phyloP scores from a whole-genome alignment of 495 filamentous ascomycete species.

The Penicillium subrubescens region DNA sequence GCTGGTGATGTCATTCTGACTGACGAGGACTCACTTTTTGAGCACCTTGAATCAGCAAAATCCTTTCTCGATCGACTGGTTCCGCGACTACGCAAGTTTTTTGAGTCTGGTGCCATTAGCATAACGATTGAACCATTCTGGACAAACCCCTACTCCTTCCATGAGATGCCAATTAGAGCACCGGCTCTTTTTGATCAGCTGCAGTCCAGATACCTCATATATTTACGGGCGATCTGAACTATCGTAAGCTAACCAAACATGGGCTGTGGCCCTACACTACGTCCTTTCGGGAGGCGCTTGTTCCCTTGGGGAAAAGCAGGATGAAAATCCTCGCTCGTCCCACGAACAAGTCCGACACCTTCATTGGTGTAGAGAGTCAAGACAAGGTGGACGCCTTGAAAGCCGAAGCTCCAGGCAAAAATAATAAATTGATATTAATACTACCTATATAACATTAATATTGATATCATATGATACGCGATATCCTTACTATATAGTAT shows the following conservation, averaged over 20 bases:
- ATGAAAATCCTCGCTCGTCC: constrained; percentile 73
- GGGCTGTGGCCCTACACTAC: constrained; percentile 78
- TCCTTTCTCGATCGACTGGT: constrained; percentile 69
- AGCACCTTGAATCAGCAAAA: constrained; percentile 62
- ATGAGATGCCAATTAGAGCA: constrained; percentile 65
- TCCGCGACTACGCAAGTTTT: constrained; percentile 62
- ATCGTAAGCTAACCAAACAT: constrained; percentile 79
- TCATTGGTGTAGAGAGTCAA: constrained; percentile 74
- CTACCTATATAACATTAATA: no score
- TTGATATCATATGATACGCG: no score
- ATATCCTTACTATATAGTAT: no score
- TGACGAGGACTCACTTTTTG: constrained; percentile 72
- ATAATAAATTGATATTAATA: no score
- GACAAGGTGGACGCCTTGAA: constrained; percentile 67
- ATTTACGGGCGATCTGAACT: constrained; percentile 89
- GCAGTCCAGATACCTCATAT: constrained; percentile 73
- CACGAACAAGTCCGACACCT: constrained; percentile 86
- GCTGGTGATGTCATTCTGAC: constrained; percentile 79
- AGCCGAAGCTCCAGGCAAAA: constrained; percentile 51
- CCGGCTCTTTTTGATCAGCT: constrained; percentile 65
- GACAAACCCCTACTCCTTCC: constrained; percentile 75
- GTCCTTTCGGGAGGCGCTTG: constrained; percentile 72
- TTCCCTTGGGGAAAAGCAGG: constrained; percentile 73
- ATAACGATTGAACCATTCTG: constrained; percentile 75
- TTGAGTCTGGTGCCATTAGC: constrained; percentile 68